phyloP scores from a whole-genome alignment of 2,329 filamentous ascomycete species.

The Penicillium olsonii region DNA sequence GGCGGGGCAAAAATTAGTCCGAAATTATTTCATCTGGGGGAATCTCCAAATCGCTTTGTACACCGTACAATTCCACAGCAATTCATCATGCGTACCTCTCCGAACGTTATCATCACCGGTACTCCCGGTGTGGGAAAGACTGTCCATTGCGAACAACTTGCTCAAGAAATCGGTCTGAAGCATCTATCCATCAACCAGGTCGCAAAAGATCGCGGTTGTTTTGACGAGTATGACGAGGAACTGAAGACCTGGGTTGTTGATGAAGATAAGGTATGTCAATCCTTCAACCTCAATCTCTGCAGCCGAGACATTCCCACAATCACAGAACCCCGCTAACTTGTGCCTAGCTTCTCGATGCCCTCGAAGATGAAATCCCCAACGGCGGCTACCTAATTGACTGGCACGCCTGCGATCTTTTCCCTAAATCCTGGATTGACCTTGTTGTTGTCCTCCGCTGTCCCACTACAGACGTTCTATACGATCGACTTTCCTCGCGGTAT shows the following conservation, averaged over 20 bases:
- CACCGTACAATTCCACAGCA: background rate
- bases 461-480: conserved; percentile 77
- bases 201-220: conserved; percentile 83
- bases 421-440: conserved; percentile 89
- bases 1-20: conserved; percentile 19
- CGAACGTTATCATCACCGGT: conserved; percentile 93
- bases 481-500: conserved; percentile 74
- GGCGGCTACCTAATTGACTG: conserved; percentile 94
- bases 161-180: conserved; percentile 71
- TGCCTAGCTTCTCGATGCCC: conserved; percentile 71
- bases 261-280: conserved; percentile 76
- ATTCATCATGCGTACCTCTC: conserved; percentile 47
- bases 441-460: conserved; percentile 83
- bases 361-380: conserved; percentile 75
- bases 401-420: conserved; percentile 96
- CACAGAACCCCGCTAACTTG: conserved; percentile 5
- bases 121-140: conserved; percentile 97
- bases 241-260: conserved; percentile 90
- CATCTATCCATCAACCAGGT: conserved; percentile 89
- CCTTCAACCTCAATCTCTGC: background rate
- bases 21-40: conserved; percentile 21
- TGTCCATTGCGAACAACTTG: conserved; percentile 81
- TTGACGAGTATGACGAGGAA: conserved; percentile 85
- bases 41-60: background rate
- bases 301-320: background rate